phyloP scores from a whole-genome alignment of 129 eudicot species.

The Flaveria sonorensis region DNA sequence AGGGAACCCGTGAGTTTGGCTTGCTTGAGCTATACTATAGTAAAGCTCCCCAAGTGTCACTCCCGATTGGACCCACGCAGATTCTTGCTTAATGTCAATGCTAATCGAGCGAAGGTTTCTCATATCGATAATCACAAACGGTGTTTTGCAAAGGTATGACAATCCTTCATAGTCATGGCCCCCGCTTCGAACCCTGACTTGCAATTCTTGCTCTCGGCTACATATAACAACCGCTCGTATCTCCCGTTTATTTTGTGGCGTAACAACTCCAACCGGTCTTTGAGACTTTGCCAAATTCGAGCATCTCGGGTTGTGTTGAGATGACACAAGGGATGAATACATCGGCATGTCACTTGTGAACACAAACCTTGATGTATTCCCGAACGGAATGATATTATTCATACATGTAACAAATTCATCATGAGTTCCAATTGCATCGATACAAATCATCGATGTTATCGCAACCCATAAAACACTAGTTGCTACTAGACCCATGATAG shows the following conservation, averaged over 20 bases:
- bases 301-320: conserved; percentile 54
- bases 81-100: conserved; percentile 32
- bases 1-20: conserved; percentile 47
- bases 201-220: conserved; percentile 33
- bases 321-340: conserved; percentile 42
- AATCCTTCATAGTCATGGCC: conserved; percentile 68
- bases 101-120: conserved; percentile 33
- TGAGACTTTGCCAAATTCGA: conserved; percentile 18
- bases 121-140: conserved; percentile 60
- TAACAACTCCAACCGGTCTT: conserved; percentile 41
- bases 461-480: conserved; percentile 28
- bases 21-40: conserved; percentile 45
- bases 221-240: conserved; percentile 40
- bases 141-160: conserved; percentile 45
- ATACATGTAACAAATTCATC: conserved; percentile 27
- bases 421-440: conserved; percentile 11
- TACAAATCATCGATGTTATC: not conserved
- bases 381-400: conserved; percentile 16
- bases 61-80: conserved; percentile 65
- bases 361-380: conserved; percentile 21
- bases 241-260: conserved; percentile 41
- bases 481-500: conserved; percentile 28
- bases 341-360: conserved; percentile 24
- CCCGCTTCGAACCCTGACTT: conserved; percentile 56
- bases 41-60: conserved; percentile 58